These are phyloP conservation scores for Trichosporon sp. DNA, from an alignment of 1,284 basidiomycete species.

Conservation along the genomic window DNA sequence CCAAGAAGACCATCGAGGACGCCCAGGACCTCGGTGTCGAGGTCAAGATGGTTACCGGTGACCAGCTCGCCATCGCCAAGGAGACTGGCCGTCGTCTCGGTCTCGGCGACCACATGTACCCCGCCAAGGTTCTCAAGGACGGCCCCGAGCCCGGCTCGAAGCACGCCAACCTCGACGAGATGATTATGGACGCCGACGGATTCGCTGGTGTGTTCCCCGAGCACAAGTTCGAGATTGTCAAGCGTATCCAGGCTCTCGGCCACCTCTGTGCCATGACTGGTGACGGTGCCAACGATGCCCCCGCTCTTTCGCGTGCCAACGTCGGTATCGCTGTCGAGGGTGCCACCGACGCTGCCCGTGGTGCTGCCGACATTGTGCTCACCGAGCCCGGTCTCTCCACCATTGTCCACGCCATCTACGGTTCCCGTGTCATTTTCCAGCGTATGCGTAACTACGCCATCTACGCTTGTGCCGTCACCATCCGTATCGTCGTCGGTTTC, in stretches of 20 bases:
- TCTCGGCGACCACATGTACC: slow-evolving; percentile 94
- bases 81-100: slow-evolving; percentile 97
- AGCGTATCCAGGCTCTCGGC: slow-evolving; percentile 85
- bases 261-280: slow-evolving; percentile 88
- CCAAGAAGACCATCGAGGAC: slow-evolving; percentile 98
- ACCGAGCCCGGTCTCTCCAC: slow-evolving; percentile 94
- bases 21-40: slow-evolving; percentile 91
- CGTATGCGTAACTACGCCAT: slow-evolving; percentile 96
- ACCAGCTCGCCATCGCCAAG: slow-evolving; percentile 98
- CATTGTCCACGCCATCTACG: slow-evolving; percentile 92
- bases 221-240: slow-evolving; percentile 90
- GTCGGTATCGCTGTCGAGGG: slow-evolving; percentile 96
- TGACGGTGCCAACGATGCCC: slow-evolving; percentile 96
- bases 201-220: slow-evolving; percentile 96
- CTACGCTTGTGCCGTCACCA: slow-evolving; percentile 90
- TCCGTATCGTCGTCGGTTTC: slow-evolving; percentile 98
- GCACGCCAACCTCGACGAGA: slow-evolving; percentile 78
- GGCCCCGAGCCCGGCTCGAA: slow-evolving; percentile 72
- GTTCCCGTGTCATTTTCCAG: slow-evolving; percentile 93
- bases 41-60: slow-evolving; percentile 99
- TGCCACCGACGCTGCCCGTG: slow-evolving; percentile 91
- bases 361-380: slow-evolving; percentile 90
- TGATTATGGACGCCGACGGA: slow-evolving; percentile 61
- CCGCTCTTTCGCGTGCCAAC: slow-evolving; percentile 87
- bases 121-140: slow-evolving; percentile 89